Base-by-base conservation (phyloP, 2,329 filamentous ascomycete genomes). In the Penicillium hesseltinei region DNA sequence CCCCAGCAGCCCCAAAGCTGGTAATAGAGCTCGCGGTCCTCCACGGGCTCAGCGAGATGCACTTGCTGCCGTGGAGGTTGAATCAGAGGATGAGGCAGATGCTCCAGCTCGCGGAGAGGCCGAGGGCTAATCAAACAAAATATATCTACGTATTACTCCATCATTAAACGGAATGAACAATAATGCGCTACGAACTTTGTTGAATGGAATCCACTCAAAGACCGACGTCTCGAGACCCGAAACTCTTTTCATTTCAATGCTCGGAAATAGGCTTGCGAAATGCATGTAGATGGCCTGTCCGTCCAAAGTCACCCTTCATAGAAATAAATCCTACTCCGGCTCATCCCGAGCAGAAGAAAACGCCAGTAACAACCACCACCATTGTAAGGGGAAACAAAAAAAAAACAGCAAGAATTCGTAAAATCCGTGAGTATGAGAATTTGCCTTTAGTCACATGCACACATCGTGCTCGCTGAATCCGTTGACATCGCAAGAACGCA, bases 51-150 rank as follows among this genome's bases (percentile, higher is more conserved):
- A 73, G 40, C 62, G 59, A 29, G 66, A 72, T 6, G 72, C 66
- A 9, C 59, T 76, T 40, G 71, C 71, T 15, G 66, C 72, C 31
- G 65, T 75, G 2, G 72, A 74, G 38, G 60, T 56, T 11, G 70
- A 63, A 19, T 71, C 69, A 1, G 72, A 73, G 19, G 69, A 68
- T 51, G 71, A 73, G 44, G 53, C 35, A 5, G 56, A 62, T 10
- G 45, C 56, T 31, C 59, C 59, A 19, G 59, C 58, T 33, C 59
- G 56, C n/a, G 66, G 63, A 19, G 65, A 69, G 23, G 65, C 70
- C 46, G 66, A 57, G 35, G 54, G 54, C 36, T 57, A 36, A 51
- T 21, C 23, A 25, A 31, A 25, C 5, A 51, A 38, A 31, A n/a
- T 25, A 48, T 23, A 43, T 23, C 10, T 21, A 6, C 10, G 23